A percentile compares a stretch with the other conserved stretches of the same genome.
Evolutionary conservation across 441 rosid genomes (phyloP).

Genomic region (Mallotus japonicus): DNA sequence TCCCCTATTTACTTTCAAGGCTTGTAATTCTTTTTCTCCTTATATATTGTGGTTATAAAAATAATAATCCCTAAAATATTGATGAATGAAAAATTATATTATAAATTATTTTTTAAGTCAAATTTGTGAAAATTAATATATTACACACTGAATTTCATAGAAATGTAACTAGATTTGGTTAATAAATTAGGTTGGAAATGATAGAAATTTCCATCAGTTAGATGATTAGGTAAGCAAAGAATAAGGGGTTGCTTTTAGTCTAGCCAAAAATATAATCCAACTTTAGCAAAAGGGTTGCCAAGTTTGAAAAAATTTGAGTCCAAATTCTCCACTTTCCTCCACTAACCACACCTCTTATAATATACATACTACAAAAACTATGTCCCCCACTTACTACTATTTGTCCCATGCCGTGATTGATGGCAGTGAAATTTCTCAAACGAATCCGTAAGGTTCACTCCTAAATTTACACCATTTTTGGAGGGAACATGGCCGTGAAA

Average conservation of each 20-base stretch:
- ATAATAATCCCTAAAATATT: no score
- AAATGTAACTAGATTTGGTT: neutral
- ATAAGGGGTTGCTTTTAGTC: conserved; percentile 4
- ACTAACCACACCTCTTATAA: neutral
- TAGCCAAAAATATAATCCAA: conserved; percentile 10
- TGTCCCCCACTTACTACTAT: conserved; percentile 26
- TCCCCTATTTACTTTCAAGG: no score
- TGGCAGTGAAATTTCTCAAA: conserved; percentile 25
- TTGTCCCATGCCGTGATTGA: conserved; percentile 20
- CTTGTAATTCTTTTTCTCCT: no score
- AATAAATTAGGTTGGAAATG: neutral
- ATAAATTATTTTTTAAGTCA: no score
- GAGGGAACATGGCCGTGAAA: neutral
- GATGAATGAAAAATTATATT: no score
- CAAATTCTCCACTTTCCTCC: neutral
- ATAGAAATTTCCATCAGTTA: neutral
- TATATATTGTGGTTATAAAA: no score
- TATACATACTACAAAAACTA: neutral
- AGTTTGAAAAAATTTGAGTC: conserved; percentile 13
- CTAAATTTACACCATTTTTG: conserved; percentile 8
- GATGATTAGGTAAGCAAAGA: neutral
- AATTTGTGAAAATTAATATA: no score
- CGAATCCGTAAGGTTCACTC: conserved; percentile 23
- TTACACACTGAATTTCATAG: no score
- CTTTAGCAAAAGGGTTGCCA: conserved; percentile 20